Evolutionary conservation across 768 basidiomycete genomes (phyloP).

Genomic region (Phaffia australis): DNA sequence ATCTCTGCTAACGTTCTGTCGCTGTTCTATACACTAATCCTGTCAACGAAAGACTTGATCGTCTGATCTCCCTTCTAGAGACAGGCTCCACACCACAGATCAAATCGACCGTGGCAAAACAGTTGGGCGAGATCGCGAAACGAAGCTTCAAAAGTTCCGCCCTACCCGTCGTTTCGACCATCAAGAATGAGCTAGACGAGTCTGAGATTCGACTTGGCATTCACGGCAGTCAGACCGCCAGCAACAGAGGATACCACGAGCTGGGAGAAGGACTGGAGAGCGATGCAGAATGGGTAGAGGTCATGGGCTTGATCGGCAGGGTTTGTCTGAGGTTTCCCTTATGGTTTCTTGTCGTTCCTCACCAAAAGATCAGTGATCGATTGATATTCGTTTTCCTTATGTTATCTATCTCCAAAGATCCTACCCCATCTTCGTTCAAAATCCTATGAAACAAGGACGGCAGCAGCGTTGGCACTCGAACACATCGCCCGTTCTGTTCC

Average conservation of each 20-base stretch:
- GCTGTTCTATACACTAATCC: background rate
- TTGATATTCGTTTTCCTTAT: background rate
- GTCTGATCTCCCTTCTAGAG: conserved; percentile 88
- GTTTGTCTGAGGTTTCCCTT: conserved; percentile 43
- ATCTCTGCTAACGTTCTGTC: background rate
- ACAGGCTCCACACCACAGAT: conserved; percentile 84
- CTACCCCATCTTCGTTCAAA: conserved; percentile 83
- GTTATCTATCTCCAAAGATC: conserved; percentile 46
- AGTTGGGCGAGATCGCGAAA: conserved; percentile 81
- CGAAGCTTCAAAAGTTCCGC: conserved; percentile 38
- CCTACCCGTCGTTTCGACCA: background rate
- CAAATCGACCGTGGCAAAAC: conserved; percentile 89
- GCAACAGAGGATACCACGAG: background rate
- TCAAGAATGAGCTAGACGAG: no score
- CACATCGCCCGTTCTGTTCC: conserved; percentile 78
- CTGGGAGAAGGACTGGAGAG: conserved; percentile 16
- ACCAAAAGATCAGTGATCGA: background rate
- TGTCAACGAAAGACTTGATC: conserved; percentile 61
- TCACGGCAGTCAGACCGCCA: no score
- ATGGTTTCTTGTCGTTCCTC: conserved; percentile 8
- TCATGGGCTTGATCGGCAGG: conserved; percentile 79
- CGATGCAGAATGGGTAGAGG: conserved; percentile 67
- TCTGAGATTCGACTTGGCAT: no score
- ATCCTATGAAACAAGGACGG: conserved; percentile 80
- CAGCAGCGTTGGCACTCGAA: conserved; percentile 77